A percentile compares a stretch with the other conserved stretches of the same genome.
These are phyloP conservation scores for Globisporangium canariense DNA, from an alignment of 352 stramenopile genomes.

Conservation along the genomic window DNA sequence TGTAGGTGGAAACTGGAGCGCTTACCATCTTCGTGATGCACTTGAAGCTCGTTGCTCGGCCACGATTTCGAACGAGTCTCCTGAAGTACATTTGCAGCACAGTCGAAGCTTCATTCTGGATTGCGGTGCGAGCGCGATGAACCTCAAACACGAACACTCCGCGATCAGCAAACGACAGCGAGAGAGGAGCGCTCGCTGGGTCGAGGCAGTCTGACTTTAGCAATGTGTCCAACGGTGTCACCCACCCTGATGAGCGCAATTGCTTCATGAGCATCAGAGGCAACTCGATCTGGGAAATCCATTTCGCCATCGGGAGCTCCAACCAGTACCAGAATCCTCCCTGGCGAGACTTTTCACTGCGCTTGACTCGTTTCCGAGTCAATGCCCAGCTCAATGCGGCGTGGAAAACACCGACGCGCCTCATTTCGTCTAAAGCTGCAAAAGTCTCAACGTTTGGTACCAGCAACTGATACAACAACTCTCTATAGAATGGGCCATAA, in stretches of 20 bases:
- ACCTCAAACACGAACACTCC: slow-evolving; percentile 42
- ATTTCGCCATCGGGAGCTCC: slow-evolving; percentile 33
- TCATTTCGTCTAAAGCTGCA: slow-evolving; percentile 23
- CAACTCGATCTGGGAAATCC: slow-evolving; percentile 23
- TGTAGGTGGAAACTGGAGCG: background rate
- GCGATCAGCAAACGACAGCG: slow-evolving; percentile 33
- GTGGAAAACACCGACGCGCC: slow-evolving; percentile 22
- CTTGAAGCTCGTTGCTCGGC: slow-evolving; percentile 9
- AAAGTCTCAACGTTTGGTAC: slow-evolving; percentile 28
- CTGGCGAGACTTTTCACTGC: slow-evolving; percentile 19
- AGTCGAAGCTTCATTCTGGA: slow-evolving; percentile 27
- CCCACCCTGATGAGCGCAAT: slow-evolving; percentile 19
- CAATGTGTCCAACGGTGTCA: slow-evolving; percentile 33
- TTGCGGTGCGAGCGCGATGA: slow-evolving; percentile 22
- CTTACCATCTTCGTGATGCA: background rate
- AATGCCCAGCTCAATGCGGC: slow-evolving; percentile 28
- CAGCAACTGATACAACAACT: slow-evolving; percentile 27
- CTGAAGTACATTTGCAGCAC: slow-evolving; percentile 38
- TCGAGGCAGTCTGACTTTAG: slow-evolving; percentile 17
- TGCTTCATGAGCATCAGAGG: slow-evolving; percentile 7
- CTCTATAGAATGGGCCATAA: slow-evolving; percentile 10
- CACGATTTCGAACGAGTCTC: slow-evolving; percentile 12
- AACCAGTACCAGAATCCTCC: slow-evolving; percentile 40
- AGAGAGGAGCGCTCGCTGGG: slow-evolving; percentile 17
- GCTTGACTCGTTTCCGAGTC: slow-evolving; percentile 19